phyloP scores from a whole-genome alignment of 129 eudicot species.

The Sambucus nigra region DNA sequence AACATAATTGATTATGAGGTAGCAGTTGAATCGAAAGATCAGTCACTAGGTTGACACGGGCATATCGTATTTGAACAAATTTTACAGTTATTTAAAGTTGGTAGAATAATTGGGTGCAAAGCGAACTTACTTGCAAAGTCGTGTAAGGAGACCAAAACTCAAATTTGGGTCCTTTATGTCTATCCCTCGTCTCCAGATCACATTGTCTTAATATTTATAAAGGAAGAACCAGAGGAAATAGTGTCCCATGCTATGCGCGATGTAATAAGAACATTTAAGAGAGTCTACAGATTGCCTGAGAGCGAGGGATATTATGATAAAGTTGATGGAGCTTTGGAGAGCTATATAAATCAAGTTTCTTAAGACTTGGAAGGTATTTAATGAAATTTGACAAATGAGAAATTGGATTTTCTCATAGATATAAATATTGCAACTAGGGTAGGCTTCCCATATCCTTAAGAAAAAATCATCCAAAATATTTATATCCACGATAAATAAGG shows the following conservation, averaged over 20 bases:
- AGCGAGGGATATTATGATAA: constrained; percentile 30
- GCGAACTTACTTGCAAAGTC: too few relatives aligned
- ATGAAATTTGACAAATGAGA: background rate
- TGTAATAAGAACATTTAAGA: constrained; percentile 58
- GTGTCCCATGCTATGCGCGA: constrained; percentile 93
- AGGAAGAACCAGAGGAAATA: constrained; percentile 70
- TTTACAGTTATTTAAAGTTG: too few relatives aligned
- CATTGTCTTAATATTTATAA: constrained; percentile 74
- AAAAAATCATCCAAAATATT: background rate
- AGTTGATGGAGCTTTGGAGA: background rate
- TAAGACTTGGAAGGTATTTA: background rate
- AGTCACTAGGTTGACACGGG: too few relatives aligned
- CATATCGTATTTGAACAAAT: too few relatives aligned
- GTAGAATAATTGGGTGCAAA: too few relatives aligned
- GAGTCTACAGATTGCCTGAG: constrained; percentile 52
- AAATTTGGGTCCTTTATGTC: too few relatives aligned
- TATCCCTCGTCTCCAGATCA: too few relatives aligned
- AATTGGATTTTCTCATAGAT: background rate
- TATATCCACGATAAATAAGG: too few relatives aligned
- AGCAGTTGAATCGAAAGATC: too few relatives aligned
- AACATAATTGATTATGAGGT: too few relatives aligned
- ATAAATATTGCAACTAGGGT: background rate
- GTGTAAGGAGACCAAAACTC: too few relatives aligned
- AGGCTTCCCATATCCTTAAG: background rate
- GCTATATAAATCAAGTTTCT: background rate